Base-by-base conservation (phyloP, 108 stramenopile genomes). In the Cylindrotheca closterium region DNA sequence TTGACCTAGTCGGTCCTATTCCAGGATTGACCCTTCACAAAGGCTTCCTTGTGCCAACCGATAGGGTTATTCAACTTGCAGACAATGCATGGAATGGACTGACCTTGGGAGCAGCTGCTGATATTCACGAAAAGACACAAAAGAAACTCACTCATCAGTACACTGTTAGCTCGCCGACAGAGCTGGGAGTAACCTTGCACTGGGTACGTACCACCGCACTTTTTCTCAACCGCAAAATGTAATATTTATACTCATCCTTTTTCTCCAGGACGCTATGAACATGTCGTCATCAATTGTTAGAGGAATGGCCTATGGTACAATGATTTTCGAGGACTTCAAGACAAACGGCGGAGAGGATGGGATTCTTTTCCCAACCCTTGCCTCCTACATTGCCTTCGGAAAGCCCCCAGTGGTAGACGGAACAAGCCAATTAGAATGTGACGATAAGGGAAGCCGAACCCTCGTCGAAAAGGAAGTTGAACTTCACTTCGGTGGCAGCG, bases 241-340 rank as follows among this genome's bases (percentile, higher is more conserved):
- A 46, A 47, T 4, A 3, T 2, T 3, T 12, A 52, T 1, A 1
- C 1, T 52, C 46, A 18, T 69, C 47, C 42, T 22, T 57, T 28
- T 27, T 51, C n/a, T 56, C n/a, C 21, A 73, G 71, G 29, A 73
- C 29, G 47, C 61, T 31, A n/a, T 57, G 52, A 65, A 60, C 32
- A 95, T 95, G 93, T 58, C 67, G 22, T 71, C 87, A 18, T 73
- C 76, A 4, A 80, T 95, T 53, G 79, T 95, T n/a, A 75, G 88
- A 31, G 97, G 97, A 8, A 89, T 94, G 78, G 81, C 95, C 0
- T 96, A 91, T 65, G 82, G 67, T 17, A 98, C 94, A 17, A 92
- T 96, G 94, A 70, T 54, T 30, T 77, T 77, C 37, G 51, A 60
- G 19, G 53, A 47, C 2, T 24, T 58, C 2, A 28, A 21, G 18